Percentiles rank a stretch among this genome's conserved stretches.
Conservation (phyloP, 225 moss, liverwort and hornwort genomes). For the Climacium dendroides region DNA sequence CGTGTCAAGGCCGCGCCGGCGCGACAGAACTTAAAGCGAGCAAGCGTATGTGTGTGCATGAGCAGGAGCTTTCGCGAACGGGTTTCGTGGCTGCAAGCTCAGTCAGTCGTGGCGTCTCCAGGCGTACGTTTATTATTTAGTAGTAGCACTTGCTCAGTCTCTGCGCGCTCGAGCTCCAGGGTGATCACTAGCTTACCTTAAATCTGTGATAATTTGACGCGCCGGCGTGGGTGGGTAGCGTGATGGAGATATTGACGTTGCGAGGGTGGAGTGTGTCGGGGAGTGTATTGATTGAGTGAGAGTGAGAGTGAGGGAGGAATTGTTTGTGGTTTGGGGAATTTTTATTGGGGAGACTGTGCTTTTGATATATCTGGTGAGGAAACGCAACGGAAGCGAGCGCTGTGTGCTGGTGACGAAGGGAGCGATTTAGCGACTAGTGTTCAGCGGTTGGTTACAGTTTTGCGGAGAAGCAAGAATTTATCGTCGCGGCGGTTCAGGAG, state of each 20-base stretch:
- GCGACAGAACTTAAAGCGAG: not conserved
- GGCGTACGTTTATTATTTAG: not conserved
- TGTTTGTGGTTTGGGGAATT: not conserved
- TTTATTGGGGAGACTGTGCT: not conserved
- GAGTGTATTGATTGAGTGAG: not conserved
- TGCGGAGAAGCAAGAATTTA: not conserved
- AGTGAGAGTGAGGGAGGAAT: not conserved
- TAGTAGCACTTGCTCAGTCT: not conserved
- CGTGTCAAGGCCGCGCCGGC: not conserved
- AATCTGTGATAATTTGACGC: not conserved
- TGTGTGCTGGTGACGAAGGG: not conserved
- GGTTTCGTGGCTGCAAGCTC: not conserved
- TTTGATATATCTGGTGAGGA: not conserved
- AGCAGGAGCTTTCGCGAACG: not conserved
- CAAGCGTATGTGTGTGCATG: not conserved
- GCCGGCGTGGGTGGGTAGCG: not conserved
- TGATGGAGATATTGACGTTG: not conserved
- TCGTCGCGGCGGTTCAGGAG: not conserved
- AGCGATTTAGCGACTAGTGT: not conserved
- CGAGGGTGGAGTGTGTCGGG: not conserved
- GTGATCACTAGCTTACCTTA: not conserved
- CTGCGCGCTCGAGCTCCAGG: not conserved
- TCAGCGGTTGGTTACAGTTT: not conserved
- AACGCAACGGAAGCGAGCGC: not conserved
- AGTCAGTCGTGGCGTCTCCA: not conserved